These are phyloP conservation scores for Hyaloscypha finlandica DNA, from an alignment of 495 filamentous ascomycete genomes.

Conservation along the genomic window DNA sequence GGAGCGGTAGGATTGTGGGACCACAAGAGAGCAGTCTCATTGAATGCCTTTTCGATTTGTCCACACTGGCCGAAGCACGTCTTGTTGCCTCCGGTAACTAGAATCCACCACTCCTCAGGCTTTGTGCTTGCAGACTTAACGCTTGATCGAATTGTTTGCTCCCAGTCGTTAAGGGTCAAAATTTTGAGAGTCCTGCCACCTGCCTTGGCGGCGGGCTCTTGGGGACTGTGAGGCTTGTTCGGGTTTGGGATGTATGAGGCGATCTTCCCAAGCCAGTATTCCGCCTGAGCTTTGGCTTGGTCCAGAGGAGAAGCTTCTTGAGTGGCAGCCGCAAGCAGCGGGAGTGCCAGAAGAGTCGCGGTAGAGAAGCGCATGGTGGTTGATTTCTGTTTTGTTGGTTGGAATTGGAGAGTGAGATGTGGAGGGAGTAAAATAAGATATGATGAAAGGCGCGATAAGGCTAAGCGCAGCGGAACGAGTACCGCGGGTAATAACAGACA, in stretches of 20 bases:
- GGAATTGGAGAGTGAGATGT: slow-evolving; percentile 8
- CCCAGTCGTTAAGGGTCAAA: slow-evolving; percentile 74
- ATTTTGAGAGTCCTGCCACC: slow-evolving; percentile 54
- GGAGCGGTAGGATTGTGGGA: slow-evolving; percentile 65
- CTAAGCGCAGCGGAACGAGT: background rate
- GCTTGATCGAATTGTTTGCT: slow-evolving; percentile 62
- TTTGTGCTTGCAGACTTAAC: slow-evolving; percentile 52
- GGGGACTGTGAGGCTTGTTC: slow-evolving; percentile 37
- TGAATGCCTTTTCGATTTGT: slow-evolving; percentile 49
- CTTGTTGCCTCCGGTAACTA: slow-evolving; percentile 82
- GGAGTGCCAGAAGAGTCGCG: slow-evolving; percentile 62
- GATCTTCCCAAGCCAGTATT: slow-evolving; percentile 64
- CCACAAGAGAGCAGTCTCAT: slow-evolving; percentile 68
- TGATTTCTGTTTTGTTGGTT: slow-evolving; percentile 4
- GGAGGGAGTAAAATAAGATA: slow-evolving; percentile 10
- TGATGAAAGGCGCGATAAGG: slow-evolving; percentile 15
- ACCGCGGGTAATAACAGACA: slow-evolving; percentile 2
- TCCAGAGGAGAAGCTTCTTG: slow-evolving; percentile 64
- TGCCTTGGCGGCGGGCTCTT: slow-evolving; percentile 51
- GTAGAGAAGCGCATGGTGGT: slow-evolving; percentile 70
- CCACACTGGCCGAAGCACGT: slow-evolving; percentile 71
- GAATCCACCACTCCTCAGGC: slow-evolving; percentile 79
- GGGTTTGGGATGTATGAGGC: slow-evolving; percentile 59
- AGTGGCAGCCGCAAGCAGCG: slow-evolving; percentile 70
- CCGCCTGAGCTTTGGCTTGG: slow-evolving; percentile 48